Percentiles rank a stretch among this genome's conserved stretches.
phyloP scores from a whole-genome alignment of 2,329 filamentous ascomycete species.

The Coniosporium tulheliwenetii region DNA sequence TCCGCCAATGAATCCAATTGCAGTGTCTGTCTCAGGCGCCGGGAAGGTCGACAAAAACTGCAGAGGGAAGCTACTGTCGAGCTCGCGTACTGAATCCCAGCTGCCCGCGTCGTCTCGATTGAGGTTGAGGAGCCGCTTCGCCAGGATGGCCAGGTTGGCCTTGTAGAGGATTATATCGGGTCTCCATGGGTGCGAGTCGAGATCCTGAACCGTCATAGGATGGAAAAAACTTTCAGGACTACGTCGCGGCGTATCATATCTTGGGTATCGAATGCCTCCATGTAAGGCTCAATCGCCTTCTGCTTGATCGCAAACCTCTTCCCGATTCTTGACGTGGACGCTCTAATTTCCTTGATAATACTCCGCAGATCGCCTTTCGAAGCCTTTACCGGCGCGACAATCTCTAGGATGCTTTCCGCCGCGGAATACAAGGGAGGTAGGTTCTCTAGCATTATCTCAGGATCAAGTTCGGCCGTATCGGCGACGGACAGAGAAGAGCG shows the following conservation, averaged over 20 bases:
- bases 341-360: constrained; percentile 12
- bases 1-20: constrained; percentile 13
- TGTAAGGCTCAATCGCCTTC: constrained; percentile 16
- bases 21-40: constrained; percentile 3
- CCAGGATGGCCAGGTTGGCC: constrained; percentile 27
- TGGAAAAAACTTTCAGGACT: constrained; percentile 23
- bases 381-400: constrained; percentile 13
- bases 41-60: constrained; percentile 15
- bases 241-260: constrained; percentile 24
- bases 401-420: constrained; percentile 11
- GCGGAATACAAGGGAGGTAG: constrained; percentile 19
- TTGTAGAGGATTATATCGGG: constrained; percentile 27
- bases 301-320: constrained; percentile 21
- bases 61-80: constrained; percentile 19
- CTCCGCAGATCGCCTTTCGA: constrained; percentile 8
- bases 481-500: constrained; percentile 29
- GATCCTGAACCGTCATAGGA: constrained; percentile 8
- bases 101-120: constrained; percentile 13
- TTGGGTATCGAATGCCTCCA: constrained; percentile 20
- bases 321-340: constrained; percentile 20
- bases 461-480: constrained; percentile 25
- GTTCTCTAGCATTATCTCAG: constrained; percentile 23
- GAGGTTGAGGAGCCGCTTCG: constrained; percentile 18
- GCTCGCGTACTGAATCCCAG: constrained; percentile 13
- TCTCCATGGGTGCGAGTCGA: constrained; percentile 15